Evolutionary conservation across 2,329 filamentous ascomycete genomes (phyloP).

Genomic region (Mycogone perniciosa): DNA sequence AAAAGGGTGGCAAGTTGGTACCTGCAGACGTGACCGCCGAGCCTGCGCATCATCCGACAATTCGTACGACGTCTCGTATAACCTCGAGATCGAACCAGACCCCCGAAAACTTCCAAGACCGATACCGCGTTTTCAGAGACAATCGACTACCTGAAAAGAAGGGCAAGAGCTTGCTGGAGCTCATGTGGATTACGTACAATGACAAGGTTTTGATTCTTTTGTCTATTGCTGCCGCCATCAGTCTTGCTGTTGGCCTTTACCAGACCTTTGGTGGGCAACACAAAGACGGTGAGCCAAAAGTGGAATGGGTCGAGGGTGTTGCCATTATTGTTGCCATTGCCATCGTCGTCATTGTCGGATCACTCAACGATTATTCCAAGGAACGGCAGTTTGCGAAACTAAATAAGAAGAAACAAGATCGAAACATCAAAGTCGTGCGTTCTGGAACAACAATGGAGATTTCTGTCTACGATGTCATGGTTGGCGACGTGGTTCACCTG

Average conservation of each 20-base stretch:
- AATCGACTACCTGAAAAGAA: slow-evolving; percentile 69
- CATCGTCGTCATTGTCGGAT: slow-evolving; percentile 57
- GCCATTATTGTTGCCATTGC: slow-evolving; percentile 39
- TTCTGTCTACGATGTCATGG: slow-evolving; percentile 59
- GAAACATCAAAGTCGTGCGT: slow-evolving; percentile 59
- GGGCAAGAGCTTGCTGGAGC: slow-evolving; percentile 61
- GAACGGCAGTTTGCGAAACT: slow-evolving; percentile 59
- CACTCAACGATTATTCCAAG: slow-evolving; percentile 62
- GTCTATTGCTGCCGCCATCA: slow-evolving; percentile 59
- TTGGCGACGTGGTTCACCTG: slow-evolving; percentile 63
- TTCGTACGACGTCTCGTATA: background rate
- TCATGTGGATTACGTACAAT: slow-evolving; percentile 71
- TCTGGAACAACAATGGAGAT: slow-evolving; percentile 59
- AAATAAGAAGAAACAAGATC: slow-evolving; percentile 56
- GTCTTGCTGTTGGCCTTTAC: slow-evolving; percentile 60
- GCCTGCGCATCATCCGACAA: background rate
- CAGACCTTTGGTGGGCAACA: slow-evolving; percentile 52
- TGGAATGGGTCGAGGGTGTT: slow-evolving; percentile 63
- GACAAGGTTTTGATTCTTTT: slow-evolving; percentile 54
- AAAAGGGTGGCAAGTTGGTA: slow-evolving; percentile 28
- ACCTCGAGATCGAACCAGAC: background rate
- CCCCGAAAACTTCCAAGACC: slow-evolving; percentile 36
- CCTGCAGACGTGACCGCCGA: slow-evolving; percentile 23
- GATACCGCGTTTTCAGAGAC: slow-evolving; percentile 64
- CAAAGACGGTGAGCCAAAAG: slow-evolving; percentile 34